Base-by-base conservation (phyloP, 495 filamentous ascomycete species). In the Rhypophila decipiens region DNA sequence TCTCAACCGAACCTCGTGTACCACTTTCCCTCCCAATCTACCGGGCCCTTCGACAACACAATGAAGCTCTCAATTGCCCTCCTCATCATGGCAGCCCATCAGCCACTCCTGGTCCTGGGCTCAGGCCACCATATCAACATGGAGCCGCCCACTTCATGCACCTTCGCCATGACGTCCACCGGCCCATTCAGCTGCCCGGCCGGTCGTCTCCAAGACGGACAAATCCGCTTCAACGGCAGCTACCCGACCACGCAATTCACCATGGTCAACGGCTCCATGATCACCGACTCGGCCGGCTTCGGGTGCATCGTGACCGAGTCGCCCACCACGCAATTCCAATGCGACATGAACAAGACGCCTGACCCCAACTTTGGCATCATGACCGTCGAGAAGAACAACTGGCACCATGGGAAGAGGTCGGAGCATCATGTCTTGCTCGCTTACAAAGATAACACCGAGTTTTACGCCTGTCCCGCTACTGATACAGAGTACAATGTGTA, bases 401-500 rank as follows among this genome's bases (percentile, higher is more conserved):
- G n/a, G n/a, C n/a, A n/a, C n/a, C n/a, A n/a, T n/a, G n/a, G n/a
- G n/a, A n/a, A n/a, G n/a, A n/a, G n/a, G n/a, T n/a, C n/a, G n/a
- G n/a, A n/a, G n/a, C n/a, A n/a, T n/a, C 18, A 11, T 27, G n/a
- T n/a, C n/a, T n/a, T n/a, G n/a, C 27, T 46, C 19, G 11, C 22
- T 7, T 46, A 36, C 24, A 9, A 46, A 5, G 43, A 31, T 12
- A 31, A 22, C 11, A 18, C 43, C 4, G 9, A n/a, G n/a, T 46
- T 46, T 21, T 46, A 7, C 27, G 43, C 43, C 43, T 46, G 43
- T 18, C 43, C 43, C 13, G 43, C 43, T 18, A 46, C 43, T 2
- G 43, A 46, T 31, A 46, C 43, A 2, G 43, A 46, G 27, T 46
- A 46, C 43, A 46, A 46, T 31, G 37, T 46, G 27, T 46, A 46